A percentile compares a stretch with the other conserved stretches of the same genome.
Conservation (phyloP, 768 basidiomycete genomes). For the Boletus eberwhitei region DNA sequence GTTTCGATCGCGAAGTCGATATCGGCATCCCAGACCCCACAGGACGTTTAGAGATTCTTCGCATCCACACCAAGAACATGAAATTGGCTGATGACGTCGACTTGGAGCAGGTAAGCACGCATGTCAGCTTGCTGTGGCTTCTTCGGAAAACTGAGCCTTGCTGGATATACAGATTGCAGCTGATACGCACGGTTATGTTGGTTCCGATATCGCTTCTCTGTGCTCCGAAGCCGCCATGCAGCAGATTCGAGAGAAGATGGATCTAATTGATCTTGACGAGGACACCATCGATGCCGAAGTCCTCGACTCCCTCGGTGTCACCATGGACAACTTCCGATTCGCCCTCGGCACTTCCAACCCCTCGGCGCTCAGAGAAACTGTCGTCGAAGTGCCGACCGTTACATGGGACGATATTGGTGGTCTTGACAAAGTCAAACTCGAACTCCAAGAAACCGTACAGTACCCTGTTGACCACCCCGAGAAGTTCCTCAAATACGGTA, state of each 20-base stretch:
- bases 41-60: conserved; percentile 96
- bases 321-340: conserved; percentile 99
- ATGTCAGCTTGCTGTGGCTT: neutral
- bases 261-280: conserved; percentile 90
- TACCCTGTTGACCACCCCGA: conserved; percentile 99
- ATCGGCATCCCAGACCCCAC: conserved; percentile 99
- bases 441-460: conserved; percentile 98
- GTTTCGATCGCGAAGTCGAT: conserved; percentile 99
- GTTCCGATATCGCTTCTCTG: conserved; percentile 94
- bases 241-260: conserved; percentile 99
- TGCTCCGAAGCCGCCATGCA: conserved; percentile 99
- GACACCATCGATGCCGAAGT: conserved; percentile 99
- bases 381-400: conserved; percentile 97
- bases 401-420: conserved; percentile 99
- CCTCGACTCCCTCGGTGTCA: conserved; percentile 96
- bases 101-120: conserved; percentile 71
- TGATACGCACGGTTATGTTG: conserved; percentile 99
- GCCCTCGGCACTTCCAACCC: conserved; percentile 97
- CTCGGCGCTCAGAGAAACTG: conserved; percentile 97
- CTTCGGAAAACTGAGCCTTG: conserved; percentile 1
- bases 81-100: conserved; percentile 96
- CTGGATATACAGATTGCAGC: conserved; percentile 76
- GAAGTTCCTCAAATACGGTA: conserved; percentile 99
- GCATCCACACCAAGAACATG: conserved; percentile 99
- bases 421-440: conserved; percentile 98